phyloP scores from a whole-genome alignment of 1,284 basidiomycete genomes.

The Cystobasidium sp. region DNA sequence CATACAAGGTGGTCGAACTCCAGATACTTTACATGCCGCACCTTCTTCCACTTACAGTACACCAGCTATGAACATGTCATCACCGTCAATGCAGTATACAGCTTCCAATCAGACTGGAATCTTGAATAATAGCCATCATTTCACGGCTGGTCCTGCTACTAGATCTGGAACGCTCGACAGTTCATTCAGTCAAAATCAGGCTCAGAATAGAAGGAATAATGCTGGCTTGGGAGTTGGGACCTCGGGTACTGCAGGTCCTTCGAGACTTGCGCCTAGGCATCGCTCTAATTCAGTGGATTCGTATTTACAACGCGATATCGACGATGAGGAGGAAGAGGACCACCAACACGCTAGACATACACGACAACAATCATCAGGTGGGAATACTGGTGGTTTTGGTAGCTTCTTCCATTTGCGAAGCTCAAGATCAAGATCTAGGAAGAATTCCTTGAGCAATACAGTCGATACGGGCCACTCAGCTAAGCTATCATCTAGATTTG shows the following conservation, averaged over 20 bases:
- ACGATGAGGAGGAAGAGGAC: not conserved
- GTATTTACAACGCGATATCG: not conserved
- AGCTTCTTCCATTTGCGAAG: conserved; percentile 11
- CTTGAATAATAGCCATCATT: no score
- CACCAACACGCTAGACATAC: not conserved
- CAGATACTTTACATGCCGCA: conserved; percentile 26
- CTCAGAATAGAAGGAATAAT: not conserved
- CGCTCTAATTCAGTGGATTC: conserved; percentile 32
- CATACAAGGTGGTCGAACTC: conserved; percentile 12
- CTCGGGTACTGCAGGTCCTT: no score
- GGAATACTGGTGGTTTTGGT: not conserved
- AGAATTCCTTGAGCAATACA: conserved; percentile 23
- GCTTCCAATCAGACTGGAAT: not conserved
- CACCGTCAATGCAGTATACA: not conserved
- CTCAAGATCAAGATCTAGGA: conserved; percentile 19
- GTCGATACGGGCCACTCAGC: conserved; percentile 18
- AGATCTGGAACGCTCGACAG: no score
- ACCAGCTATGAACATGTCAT: not conserved
- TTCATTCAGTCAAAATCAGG: no score
- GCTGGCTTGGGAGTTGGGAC: not conserved
- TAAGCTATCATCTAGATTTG: conserved; percentile 31
- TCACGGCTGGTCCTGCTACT: no score
- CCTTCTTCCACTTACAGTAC: conserved; percentile 31
- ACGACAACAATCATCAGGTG: conserved; percentile 5
- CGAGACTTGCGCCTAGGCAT: not conserved